phyloP scores from a whole-genome alignment of 768 basidiomycete species.

The Suillus lakei region DNA sequence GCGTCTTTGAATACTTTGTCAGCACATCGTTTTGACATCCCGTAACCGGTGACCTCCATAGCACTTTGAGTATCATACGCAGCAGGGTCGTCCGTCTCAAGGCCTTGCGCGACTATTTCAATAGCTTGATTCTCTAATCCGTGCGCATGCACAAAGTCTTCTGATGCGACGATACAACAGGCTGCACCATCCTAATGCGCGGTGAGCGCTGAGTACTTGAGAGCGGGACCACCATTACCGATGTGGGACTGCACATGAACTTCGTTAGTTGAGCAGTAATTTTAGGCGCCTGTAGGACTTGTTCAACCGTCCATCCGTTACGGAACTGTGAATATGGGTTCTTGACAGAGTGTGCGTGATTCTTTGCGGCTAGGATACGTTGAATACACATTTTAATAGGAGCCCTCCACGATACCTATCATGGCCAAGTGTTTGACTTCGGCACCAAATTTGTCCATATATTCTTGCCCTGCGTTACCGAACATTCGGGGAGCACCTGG shows the following conservation, averaged over 20 bases:
- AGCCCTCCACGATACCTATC: conserved; percentile 55
- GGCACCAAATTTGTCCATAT: conserved; percentile 76
- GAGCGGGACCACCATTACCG: conserved; percentile 37
- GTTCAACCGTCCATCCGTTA: conserved; percentile 74
- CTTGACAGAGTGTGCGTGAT: conserved; percentile 79
- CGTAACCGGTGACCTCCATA: conserved; percentile 83
- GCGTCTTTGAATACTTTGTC: conserved; percentile 74
- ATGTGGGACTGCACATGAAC: conserved; percentile 89
- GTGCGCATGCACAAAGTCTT: conserved; percentile 74
- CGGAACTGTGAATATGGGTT: conserved; percentile 90
- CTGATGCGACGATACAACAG: conserved; percentile 77
- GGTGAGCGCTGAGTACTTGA: not conserved
- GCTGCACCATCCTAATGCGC: conserved; percentile 68
- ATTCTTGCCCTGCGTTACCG: conserved; percentile 73
- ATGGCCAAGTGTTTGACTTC: conserved; percentile 69
- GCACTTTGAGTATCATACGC: conserved; percentile 72
- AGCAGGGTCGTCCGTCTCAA: conserved; percentile 67
- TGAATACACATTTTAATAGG: conserved; percentile 14
- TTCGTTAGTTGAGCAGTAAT: conserved; percentile 78
- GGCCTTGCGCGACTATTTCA: conserved; percentile 70
- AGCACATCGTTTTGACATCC: conserved; percentile 73
- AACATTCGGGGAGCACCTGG: conserved; percentile 78
- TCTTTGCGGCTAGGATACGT: conserved; percentile 62
- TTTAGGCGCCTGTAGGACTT: conserved; percentile 68
- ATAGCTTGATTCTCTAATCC: conserved; percentile 85